Base-by-base conservation (phyloP, 305 asterid species). In the Fraxinus greggii region DNA sequence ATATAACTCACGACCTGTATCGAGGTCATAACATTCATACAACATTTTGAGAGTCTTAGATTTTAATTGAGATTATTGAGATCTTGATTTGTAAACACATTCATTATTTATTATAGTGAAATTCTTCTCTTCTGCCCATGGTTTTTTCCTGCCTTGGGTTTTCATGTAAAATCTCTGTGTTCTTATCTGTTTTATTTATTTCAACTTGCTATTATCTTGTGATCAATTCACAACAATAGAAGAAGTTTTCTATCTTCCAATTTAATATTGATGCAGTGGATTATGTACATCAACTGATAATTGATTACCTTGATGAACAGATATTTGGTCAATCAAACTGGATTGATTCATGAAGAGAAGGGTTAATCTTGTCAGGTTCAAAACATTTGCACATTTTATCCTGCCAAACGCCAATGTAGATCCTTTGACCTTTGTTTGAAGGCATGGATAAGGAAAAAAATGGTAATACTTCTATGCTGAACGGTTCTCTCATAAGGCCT, bases 401-500 rank as follows among this genome's bases (percentile, higher is more conserved):
- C 70, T 31, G 21, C 70, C 48, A 29, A 36, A 63, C 32, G 17
- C 7, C 2, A 80, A 82, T 42, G 33, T 19, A 63, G 29, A 31
- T 32, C 28, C 19, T 61, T 23, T 77, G 13, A 76, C 51, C 29
- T 78, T 21, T 84, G 78, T 67, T 40, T 80, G 51, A 69, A 75
- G 78, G 79, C 78, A 75, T 59, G 78, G 74, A 77, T 81, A 36
- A 48, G 21, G 79, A 42, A 28, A 79, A 67, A 21, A 81, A 67
- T 40, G 40, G 40, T 80, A 84, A 80, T 74, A 54, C 83, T 70
- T 77, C 77, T 80, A 82, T 77, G 75, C 83, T 85, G 91, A 91
- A 91, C 82, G 89, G 84, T 82, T 85, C 92, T 59, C 36, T 85
- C 72, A 77, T 84, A 78, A 76, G 85, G 78, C 89, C 90, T 85